A percentile compares a stretch with the other conserved stretches of the same genome.
These are phyloP conservation scores for Strigomonas galati DNA, from an alignment of 208 protist species.

Conservation along the genomic window DNA sequence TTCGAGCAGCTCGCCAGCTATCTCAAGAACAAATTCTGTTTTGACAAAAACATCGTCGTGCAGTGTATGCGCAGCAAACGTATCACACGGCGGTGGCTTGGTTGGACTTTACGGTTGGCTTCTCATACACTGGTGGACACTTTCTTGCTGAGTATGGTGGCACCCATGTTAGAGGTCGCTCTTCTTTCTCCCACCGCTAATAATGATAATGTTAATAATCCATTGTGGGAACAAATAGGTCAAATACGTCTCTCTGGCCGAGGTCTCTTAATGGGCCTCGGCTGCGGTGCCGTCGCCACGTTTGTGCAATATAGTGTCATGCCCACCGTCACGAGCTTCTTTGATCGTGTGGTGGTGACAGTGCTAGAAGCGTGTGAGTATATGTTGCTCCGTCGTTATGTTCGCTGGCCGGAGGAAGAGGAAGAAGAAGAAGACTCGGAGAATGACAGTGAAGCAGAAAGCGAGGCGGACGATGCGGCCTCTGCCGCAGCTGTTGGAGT, in stretches of 20 bases:
- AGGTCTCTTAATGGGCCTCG: slow-evolving; percentile 9
- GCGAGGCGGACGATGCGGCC: slow-evolving; percentile 7
- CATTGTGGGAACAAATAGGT: neutral
- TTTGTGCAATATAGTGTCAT: slow-evolving; percentile 47
- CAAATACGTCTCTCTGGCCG: neutral
- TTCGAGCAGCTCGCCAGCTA: slow-evolving; percentile 36
- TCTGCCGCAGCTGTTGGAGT: neutral
- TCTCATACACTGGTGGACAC: slow-evolving; percentile 70
- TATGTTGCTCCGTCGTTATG: slow-evolving; percentile 70
- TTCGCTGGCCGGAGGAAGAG: slow-evolving; percentile 19
- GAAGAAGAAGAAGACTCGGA: slow-evolving; percentile 34
- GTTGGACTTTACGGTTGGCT: slow-evolving; percentile 53
- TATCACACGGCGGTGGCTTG: slow-evolving; percentile 37
- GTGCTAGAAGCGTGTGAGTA: slow-evolving; percentile 70
- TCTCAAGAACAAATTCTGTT: slow-evolving; percentile 50
- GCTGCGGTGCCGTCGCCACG: slow-evolving; percentile 10
- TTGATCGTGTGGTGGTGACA: slow-evolving; percentile 63
- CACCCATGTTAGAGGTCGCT: slow-evolving; percentile 40
- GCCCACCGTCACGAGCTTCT: slow-evolving; percentile 44
- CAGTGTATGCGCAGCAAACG: slow-evolving; percentile 63
- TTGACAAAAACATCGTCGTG: slow-evolving; percentile 70
- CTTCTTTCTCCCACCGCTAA: too few species aligned
- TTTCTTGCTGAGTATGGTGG: slow-evolving; percentile 52
- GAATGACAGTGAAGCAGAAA: slow-evolving; percentile 12
- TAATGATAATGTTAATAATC: too few species aligned